These are phyloP conservation scores for Papiliotrema flavescens DNA, from an alignment of 1,284 basidiomycete genomes.

Conservation along the genomic window DNA sequence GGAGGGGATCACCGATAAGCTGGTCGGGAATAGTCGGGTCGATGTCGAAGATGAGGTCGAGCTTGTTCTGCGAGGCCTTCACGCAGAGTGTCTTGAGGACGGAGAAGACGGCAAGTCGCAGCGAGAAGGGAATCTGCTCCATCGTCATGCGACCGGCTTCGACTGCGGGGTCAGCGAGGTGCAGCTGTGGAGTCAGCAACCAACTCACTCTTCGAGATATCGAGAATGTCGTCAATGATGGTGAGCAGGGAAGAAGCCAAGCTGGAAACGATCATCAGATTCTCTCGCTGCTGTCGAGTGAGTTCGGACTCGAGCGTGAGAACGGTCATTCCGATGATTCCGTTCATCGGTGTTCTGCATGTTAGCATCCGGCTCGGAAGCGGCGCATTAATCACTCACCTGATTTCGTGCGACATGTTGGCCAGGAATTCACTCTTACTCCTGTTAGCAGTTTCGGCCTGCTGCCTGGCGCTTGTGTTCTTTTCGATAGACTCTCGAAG, in stretches of 20 bases:
- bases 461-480: slow-evolving; percentile 96
- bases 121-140: slow-evolving; percentile 97
- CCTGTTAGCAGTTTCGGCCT: slow-evolving; percentile 92
- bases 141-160: slow-evolving; percentile 99
- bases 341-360: slow-evolving; percentile 93
- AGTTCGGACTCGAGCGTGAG: slow-evolving; percentile 68
- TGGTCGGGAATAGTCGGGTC: slow-evolving; percentile 95
- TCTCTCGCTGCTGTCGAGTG: slow-evolving; percentile 92
- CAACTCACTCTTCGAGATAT: slow-evolving; percentile 93
- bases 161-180: slow-evolving; percentile 54
- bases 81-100: slow-evolving; percentile 98
- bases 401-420: slow-evolving; percentile 95
- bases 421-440: slow-evolving; percentile 98
- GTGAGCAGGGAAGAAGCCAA: slow-evolving; percentile 88
- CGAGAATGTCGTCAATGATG: slow-evolving; percentile 97
- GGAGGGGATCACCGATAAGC: slow-evolving; percentile 92
- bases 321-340: slow-evolving; percentile 95
- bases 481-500: slow-evolving; percentile 96
- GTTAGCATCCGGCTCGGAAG: slow-evolving; percentile 1
- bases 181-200: not conserved
- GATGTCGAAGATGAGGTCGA: slow-evolving; percentile 95
- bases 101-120: slow-evolving; percentile 93
- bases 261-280: slow-evolving; percentile 90
- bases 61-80: slow-evolving; percentile 93
- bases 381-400: slow-evolving; percentile 54